Evolutionary conservation across 2,329 filamentous ascomycete genomes (phyloP), one percentile per base, ranked within the genome.

Genomic region (Chalara sp.): DNA sequence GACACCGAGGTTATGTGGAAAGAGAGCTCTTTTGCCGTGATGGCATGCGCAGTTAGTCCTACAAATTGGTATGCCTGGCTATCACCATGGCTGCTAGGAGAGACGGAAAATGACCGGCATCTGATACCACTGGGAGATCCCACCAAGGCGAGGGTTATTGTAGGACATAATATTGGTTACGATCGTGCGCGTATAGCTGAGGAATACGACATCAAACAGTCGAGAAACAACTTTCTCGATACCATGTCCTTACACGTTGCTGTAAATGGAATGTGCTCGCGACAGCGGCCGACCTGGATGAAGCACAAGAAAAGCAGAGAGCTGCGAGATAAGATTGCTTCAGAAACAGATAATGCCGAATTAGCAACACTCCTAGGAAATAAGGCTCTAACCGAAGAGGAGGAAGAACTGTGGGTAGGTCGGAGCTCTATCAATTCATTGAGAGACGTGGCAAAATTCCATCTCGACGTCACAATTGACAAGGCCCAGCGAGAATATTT

Each of bases 181-280:
- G 93, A 99, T 65, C 80, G 93, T 29, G 92, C 92, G 12, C 80
- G 95, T 35, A 81, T 96, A 49, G 70, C 84, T 21, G 93, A 99
- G 65, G 93, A 99, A 66, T 99, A 99, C 66, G 79, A 84, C 61
- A 69, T 97, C 40, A 75, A 81, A 49, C 92, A 96, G 67, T 86
- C 89, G 1, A 81, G 83, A 39, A 97, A 90, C 59, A 86, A 81
- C 42, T 99, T 96, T 65, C 70, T 99, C 47, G 93, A 99, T 66
- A 99, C 93, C 32, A 99, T 99, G 93, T 97, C 92, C 1, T 73
- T 99, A 21, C 93, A 99, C 66, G 92, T 96, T 6, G 95, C 95
- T 2, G 92, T 96, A 29, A 99, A 99, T 65, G 93, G 93, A 55
- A 99, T 99, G 93, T 99, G 93, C 69, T 97, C 93, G 28, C 85